Evolutionary conservation across 208 protist species (phyloP), one percentile per base, ranked within the genome.

Genomic region (Leishmania arabica): DNA sequence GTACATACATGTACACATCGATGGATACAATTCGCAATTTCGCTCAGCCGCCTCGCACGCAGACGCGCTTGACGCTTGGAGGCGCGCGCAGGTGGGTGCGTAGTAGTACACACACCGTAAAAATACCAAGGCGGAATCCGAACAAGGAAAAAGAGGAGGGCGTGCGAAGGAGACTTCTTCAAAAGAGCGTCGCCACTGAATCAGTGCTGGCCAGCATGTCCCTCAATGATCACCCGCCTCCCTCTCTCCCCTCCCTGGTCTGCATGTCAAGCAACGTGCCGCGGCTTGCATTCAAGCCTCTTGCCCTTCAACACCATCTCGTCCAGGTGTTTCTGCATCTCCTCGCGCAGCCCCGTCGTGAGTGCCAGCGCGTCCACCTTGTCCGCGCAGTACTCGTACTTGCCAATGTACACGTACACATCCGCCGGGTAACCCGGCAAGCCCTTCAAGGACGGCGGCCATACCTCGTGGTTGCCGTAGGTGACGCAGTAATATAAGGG

Each of bases 401-500:
- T 93, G 66, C 94, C 94, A 72, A 95, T 79, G 83, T 89, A 97
- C 27, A 95, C 74, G 79, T 90, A 94, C 21, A 98, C 85, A 31
- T 96, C 93, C 2, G 93, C 92, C 17, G 93, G 91, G 80, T 88
- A 93, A 5, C 94, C 95, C 15, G 92, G 92, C 17, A 95, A 62
- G 69, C 86, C 88, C 45, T 90, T 88, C 65, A 91, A 71, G 17
- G 77, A 70, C 11, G 87, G 69, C n/a, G 87, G 65, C 93, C 95
- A 98, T 45, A 96, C 93, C 82, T 95, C 88, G 74, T 96, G 83
- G 77, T 90, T 97, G 78, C 92, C 93, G 77, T 88, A 93, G 74
- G 87, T 90, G n/a, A 97, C 88, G 58, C 85, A 88, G 84, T 95
- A 96, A 85, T 94, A 94, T 13, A 98, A 54, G 3, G 86, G 77